These are phyloP conservation scores for Grigorovia jiainica DNA, from an alignment of 805 yeast genomes.

Conservation along the genomic window DNA sequence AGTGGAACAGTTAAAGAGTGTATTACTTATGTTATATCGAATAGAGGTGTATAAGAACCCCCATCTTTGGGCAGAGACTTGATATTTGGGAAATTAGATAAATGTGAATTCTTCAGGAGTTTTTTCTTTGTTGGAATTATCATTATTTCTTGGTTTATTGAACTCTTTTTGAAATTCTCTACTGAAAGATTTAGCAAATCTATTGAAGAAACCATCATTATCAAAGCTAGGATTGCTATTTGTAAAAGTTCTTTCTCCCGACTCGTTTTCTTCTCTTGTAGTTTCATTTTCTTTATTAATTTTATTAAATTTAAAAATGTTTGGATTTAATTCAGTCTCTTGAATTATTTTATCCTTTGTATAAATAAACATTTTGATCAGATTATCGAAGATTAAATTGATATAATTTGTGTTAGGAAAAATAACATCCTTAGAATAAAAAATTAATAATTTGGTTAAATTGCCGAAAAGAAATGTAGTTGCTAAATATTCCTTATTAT, in stretches of 20 bases:
- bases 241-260: not conserved
- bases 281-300: not conserved
- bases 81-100: too few species aligned
- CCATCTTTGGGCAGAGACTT: too few species aligned
- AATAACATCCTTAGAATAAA: not conserved
- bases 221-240: not conserved
- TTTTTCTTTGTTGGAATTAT: not conserved
- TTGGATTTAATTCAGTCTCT: not conserved
- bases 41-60: too few species aligned
- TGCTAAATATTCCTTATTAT: conserved; percentile 7
- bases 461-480: conserved; percentile 8
- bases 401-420: not conserved
- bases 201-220: not conserved
- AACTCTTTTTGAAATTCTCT: not conserved
- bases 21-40: not conserved
- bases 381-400: conserved; percentile 1
- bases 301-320: too few species aligned
- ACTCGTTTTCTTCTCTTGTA: not conserved
- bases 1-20: too few species aligned
- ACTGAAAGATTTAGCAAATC: not conserved
- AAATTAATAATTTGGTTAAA: not conserved
- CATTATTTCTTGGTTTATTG: not conserved
- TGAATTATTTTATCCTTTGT: not conserved
- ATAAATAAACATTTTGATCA: not conserved
- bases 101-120: not conserved